phyloP scores from a whole-genome alignment of 1,284 basidiomycete genomes.

The Leccinum angustisporum region DNA sequence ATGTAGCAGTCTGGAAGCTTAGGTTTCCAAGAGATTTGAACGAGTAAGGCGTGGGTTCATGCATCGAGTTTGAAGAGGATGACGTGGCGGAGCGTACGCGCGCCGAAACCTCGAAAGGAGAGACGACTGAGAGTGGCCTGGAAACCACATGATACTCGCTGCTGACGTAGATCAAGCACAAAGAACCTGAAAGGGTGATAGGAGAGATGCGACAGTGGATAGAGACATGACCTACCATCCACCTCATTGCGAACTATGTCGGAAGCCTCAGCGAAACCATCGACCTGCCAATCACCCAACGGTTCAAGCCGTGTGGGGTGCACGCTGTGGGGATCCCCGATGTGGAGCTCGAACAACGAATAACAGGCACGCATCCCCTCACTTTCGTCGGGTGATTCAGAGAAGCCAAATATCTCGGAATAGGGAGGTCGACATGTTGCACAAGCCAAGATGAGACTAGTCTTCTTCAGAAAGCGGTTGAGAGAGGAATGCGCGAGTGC shows the following conservation, averaged over 20 bases:
- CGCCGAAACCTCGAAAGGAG: constrained; percentile 20
- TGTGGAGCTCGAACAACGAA: constrained; percentile 48
- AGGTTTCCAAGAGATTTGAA: constrained; percentile 50
- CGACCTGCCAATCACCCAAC: constrained; percentile 55
- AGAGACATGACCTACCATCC: constrained; percentile 42
- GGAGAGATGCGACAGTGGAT: constrained; percentile 12
- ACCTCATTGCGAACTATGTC: constrained; percentile 42
- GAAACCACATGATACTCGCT: constrained; percentile 29
- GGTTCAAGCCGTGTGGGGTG: constrained; percentile 44
- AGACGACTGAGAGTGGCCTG: constrained; percentile 34
- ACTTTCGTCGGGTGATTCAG: constrained; percentile 16
- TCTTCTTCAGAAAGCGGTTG: constrained; percentile 15
- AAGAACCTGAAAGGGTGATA: constrained; percentile 30
- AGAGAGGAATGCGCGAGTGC: background rate
- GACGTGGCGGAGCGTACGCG: constrained; percentile 21
- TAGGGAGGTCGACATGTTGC: constrained; percentile 20
- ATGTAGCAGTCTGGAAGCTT: constrained; percentile 37
- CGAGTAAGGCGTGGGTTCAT: constrained; percentile 37
- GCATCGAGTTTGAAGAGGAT: constrained; percentile 20
- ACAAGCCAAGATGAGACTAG: constrained; percentile 27
- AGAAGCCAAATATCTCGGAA: constrained; percentile 26
- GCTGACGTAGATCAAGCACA: constrained; percentile 27
- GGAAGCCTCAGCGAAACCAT: constrained; percentile 46
- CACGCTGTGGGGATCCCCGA: constrained; percentile 36
- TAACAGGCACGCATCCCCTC: constrained; percentile 25